Evolutionary conservation across 2,329 filamentous ascomycete genomes (phyloP), one percentile per base, ranked within the genome.

Genomic region (Trichoderma sp.): DNA sequence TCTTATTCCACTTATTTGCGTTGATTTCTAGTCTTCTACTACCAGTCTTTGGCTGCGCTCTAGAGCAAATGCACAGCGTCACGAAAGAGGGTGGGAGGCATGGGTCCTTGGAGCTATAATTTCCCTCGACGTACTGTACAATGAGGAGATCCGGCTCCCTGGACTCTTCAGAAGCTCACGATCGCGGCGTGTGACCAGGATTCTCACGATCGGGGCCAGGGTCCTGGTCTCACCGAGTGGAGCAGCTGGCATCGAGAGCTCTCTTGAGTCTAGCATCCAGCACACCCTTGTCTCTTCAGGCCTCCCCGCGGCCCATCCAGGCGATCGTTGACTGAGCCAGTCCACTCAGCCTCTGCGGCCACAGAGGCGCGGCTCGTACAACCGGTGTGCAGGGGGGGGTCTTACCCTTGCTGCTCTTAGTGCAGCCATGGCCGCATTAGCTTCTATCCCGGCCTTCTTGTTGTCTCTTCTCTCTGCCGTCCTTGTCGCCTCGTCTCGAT

Each of bases 391-490:
- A 60, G 55, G 68, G 68, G 31, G 60, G 3, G 2, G 2, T n/a
- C 27, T 29, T 24, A 31, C 65, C 60, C 43, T 47, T 47, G 53
- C 37, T 62, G 31, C 53, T 33, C 19, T 58, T 62, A 58, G 69
- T 33, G 56, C 29, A 11, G 16, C 57, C 57, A 47, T 35, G 59
- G 57, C 24, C 65, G 63, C 63, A 61, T 77, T 76, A 76, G 77
- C 53, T 65, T 65, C 75, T 66, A 74, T 29, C 37, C 59, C 35
- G 10, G 62, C 72, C 66, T 71, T 61, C 60, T 72, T 70, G 72
- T 75, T 72, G 49, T 68, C 73, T 75, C 73, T 74, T 75, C n/a
- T 68, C 71, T 69, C 70, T 27, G 43, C n/a, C 24, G 58, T 33
- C 56, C 57, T 43, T 11, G 19, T 7, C 57, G 37, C 19, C 63